Base-by-base conservation (phyloP, 1,284 basidiomycete species). In the Trametes versicolor region DNA sequence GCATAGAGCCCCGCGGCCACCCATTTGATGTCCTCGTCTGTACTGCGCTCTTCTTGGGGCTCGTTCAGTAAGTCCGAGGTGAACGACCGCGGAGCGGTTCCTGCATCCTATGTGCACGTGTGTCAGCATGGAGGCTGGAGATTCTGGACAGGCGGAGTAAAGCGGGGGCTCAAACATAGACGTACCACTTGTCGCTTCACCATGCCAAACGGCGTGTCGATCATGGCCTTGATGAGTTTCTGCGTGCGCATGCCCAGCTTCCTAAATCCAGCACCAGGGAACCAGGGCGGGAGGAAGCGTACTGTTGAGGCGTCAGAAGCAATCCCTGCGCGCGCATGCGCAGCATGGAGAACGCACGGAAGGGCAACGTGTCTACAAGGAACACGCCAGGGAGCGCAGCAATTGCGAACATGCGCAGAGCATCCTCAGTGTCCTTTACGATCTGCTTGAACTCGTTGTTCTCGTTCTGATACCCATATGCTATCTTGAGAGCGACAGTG, bases 181-280 rank as follows among this genome's bases (percentile, higher is more conserved):
- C 68, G n/a, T 21, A 72, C 73, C 64, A 73, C 66, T 23, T 65
- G 58, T n/a, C 51, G 54, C 48, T 70, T 70, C 5, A 74, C 72
- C 52, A 63, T 66, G 9, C 70, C 55, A 43, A 66, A 73, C 2
- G 72, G 73, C 21, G 50, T 47, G 48, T 73, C 67, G 10, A 68
- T 41, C 61, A 71, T 67, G 9, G 53, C 45, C 21, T 59, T 51
- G 10, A 61, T 58, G 19, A 68, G 49, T 5, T 58, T 37, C 25
- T 63, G 62, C 8, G 66, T 69, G 5, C 47, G 29, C 2, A 56
- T 47, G 6, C 68, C 70, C 4, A 66, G 57, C 19, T 53, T 55
- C 59, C 70, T 72, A 64, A 72, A 73, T 10, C 60, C 67, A 12
- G 72, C 68, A 3, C 73, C 73, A 10, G 72, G 73, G 53, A 75